Evolutionary conservation across 768 basidiomycete species (phyloP), one percentile per base, ranked within the genome.

Genomic region (Amanita subjunquillea): DNA sequence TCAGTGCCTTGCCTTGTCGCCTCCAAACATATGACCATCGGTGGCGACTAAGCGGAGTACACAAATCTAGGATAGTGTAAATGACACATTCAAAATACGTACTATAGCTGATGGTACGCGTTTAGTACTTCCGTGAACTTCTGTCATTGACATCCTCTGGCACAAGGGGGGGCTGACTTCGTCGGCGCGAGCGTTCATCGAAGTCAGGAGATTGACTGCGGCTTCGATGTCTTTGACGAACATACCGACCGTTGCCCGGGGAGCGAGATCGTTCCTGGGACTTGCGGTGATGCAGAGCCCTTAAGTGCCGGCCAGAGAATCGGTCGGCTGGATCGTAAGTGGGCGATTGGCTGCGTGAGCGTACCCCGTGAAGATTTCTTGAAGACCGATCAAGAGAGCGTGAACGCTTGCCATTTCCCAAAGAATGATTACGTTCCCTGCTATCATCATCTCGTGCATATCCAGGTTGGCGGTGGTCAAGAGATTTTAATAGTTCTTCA

Each of bases 401-500:
- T 27, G 37, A 40, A 48, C 56, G 61, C 8, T 48, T 55, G 32
- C 53, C 40, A 34, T 13, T 34, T 13, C 34, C 13, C 34, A 34
- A 34, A 34, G 34, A 5, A 34, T 34, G 10, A 13, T 34, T 34
- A 32, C 10, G 29, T 32, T 32, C 32, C 32, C 32, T 34, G 47
- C 40, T 39, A 32, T 54, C 57, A 29, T 50, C 52, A 32, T 50
- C 52, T 27, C 46, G 54, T 37, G 47, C 53, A 50, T 55, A 56
- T 25, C 52, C 65, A 9, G 54, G 55, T 40, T 61, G 65, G 10
- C 68, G 61, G 32, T 65, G 67, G 37, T 72, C 74, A 44, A 85
- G 64, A 40, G 68, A 75, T 56, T 65, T 77, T 55, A 89, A 64
- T 51, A 89, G 59, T n/a, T 75, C 76, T 62, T 89, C 83, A 4